Evolutionary conservation across 768 basidiomycete species (phyloP), one percentile per base, ranked within the genome.

Genomic region (Pleurotus salmoneostramineus): DNA sequence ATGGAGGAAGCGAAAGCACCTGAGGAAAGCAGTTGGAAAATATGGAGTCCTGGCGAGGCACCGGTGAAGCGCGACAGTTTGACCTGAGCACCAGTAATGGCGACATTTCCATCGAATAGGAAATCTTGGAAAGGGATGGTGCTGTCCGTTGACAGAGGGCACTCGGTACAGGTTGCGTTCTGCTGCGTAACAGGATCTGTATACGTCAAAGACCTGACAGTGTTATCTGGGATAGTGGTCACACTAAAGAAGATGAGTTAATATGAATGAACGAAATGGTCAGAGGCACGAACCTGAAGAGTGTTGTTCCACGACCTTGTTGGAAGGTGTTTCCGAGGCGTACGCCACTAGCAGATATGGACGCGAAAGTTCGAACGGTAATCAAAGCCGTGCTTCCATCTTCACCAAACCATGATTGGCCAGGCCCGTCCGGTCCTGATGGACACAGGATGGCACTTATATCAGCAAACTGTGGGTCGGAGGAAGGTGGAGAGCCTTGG

Each of bases 271-370:
- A 31, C 27, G 50, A 37, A 46, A 57, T 47, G 31, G 48, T 35
- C 32, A 6, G 5, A 49, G 45, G 40, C 33, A 66, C 84, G 56
- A 70, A 95, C 95, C 82, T 89, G 73, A 99, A 99, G 4, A 77
- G 81, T n/a, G 84, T 91, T 1, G 96, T 96, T 43, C 94, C 89
- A 63, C 90, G 86, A 54, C 86, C 82, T 51, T 78, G 72, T 61
- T 87, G 78, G 71, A 96, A 92, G 6, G 94, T 95, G 73, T 99
- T 98, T 31, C 94, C 95, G 32, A 99, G 75, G 46, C 97, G 85
- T 49, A 98, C 68, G 4, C 96, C 97, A 57, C 78, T 85, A 3
- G 85, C 89, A 50, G 81, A 84, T 57, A 91, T 82, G 66, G 79
- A 88, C 31, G 84, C 75, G 67, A 88, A 91, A n/a, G 86, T 81